Conservation (phyloP, 345 rosid genomes). For the Toxicodendron radicans region DNA sequence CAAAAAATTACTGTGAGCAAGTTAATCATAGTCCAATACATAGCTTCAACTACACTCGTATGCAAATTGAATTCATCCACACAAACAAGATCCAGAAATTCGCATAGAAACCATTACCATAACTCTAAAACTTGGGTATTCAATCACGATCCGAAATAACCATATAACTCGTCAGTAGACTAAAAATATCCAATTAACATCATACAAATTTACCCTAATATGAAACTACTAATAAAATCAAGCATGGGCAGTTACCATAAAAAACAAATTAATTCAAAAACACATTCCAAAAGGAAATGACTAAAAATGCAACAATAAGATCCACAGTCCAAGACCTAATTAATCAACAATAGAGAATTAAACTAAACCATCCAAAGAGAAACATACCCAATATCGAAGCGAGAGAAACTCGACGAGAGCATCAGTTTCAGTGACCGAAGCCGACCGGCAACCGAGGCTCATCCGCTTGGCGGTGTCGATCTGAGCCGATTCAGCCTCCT, state of each 20-base stretch:
- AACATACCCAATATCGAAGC: constrained; percentile 79
- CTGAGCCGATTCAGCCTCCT: constrained; percentile 87
- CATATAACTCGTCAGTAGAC: background rate
- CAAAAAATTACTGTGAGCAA: background rate
- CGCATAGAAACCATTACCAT: background rate
- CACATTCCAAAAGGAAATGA: background rate
- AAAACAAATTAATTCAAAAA: background rate
- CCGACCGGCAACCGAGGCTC: constrained; percentile 68
- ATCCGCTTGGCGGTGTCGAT: constrained; percentile 94
- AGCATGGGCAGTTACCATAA: background rate
- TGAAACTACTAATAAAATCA: background rate
- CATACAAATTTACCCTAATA: background rate
- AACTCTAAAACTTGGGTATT: background rate
- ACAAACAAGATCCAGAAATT: constrained; percentile 1
- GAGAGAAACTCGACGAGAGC: constrained; percentile 67
- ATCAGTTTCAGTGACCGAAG: constrained; percentile 47
- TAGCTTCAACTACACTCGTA: background rate
- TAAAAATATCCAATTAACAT: background rate
- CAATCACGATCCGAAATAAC: background rate
- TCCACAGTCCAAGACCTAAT: constrained; percentile 21
- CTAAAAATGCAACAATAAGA: constrained; percentile 20
- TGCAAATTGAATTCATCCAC: background rate
- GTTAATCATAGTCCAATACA: background rate
- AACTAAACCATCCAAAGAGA: constrained; percentile 11
- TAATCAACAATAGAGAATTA: constrained; percentile 9